Percentiles rank a stretch among this genome's conserved stretches.
Conservation (phyloP, 306 rosid genomes). For the Quercus variabilis region DNA sequence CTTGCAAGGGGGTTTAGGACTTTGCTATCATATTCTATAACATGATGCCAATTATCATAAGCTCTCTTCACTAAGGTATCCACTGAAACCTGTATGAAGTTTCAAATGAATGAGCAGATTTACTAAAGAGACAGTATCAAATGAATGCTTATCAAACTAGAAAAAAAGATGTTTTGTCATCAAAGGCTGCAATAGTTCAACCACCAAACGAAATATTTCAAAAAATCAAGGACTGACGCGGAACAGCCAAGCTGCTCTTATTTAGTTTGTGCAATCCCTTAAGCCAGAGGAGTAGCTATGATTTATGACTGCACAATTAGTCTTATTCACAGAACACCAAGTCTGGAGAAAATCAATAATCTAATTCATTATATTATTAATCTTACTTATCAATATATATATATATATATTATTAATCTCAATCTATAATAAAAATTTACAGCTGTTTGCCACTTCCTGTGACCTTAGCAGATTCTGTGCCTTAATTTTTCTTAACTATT, state of each 20-base stretch:
- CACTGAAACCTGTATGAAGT: conserved; percentile 62
- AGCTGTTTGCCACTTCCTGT: not conserved
- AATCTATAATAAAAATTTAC: no score
- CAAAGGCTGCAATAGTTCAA: not conserved
- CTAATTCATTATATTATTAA: not conserved
- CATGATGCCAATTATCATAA: conserved; percentile 85
- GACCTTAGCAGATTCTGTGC: not conserved
- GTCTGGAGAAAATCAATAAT: not conserved
- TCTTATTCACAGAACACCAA: not conserved
- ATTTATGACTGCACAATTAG: not conserved
- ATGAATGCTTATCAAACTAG: not conserved
- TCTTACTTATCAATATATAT: no score
- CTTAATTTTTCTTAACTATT: not conserved
- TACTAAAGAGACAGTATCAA: not conserved
- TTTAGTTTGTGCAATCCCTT: not conserved
- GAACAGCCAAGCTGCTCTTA: not conserved
- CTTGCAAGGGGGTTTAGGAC: conserved; percentile 40
- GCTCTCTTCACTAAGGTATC: conserved; percentile 76
- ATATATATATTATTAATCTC: no score
- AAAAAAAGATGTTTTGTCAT: not conserved
- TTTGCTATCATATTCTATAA: conserved; percentile 69
- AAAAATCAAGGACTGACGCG: not conserved
- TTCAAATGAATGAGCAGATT: conserved; percentile 14
- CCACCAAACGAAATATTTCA: not conserved
- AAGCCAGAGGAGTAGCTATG: not conserved